Percentiles rank a stretch among this genome's conserved stretches.
These are phyloP conservation scores for Ophiostoma montium DNA, from an alignment of 2,329 filamentous ascomycete species.

Conservation along the genomic window DNA sequence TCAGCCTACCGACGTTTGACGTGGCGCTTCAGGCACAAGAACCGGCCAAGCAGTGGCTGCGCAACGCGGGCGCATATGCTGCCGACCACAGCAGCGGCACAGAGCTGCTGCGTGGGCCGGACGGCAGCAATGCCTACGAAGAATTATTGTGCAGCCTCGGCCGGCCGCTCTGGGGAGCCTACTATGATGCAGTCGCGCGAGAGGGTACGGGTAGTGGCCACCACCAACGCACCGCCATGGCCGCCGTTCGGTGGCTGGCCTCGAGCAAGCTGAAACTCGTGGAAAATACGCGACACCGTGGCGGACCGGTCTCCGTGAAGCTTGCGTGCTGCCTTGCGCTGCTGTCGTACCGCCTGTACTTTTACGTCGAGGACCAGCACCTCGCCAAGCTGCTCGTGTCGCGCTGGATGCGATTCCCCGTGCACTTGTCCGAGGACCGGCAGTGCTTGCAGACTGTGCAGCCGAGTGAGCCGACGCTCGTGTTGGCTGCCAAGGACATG, in stretches of 20 bases:
- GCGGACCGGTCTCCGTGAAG: background rate
- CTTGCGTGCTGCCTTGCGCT: background rate
- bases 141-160: background rate
- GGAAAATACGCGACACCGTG: background rate
- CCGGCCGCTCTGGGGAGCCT: background rate
- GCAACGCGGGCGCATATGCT: background rate
- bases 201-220: background rate
- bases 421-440: background rate
- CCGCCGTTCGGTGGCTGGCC: too few species aligned
- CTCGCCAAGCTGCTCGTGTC: background rate
- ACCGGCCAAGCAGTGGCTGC: background rate
- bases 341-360: background rate
- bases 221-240: too few species aligned
- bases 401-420: background rate
- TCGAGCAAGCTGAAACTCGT: too few species aligned
- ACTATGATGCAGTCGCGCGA: background rate
- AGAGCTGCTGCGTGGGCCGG: background rate
- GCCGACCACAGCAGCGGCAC: background rate
- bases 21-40: background rate
- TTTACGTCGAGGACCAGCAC: background rate
- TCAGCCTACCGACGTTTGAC: background rate
- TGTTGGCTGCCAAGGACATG: background rate
- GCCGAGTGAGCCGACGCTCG: background rate
- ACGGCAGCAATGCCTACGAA: background rate
- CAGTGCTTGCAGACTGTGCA: background rate